Base-by-base conservation (phyloP, 768 basidiomycete genomes). In the Lactarius hatsudake region DNA sequence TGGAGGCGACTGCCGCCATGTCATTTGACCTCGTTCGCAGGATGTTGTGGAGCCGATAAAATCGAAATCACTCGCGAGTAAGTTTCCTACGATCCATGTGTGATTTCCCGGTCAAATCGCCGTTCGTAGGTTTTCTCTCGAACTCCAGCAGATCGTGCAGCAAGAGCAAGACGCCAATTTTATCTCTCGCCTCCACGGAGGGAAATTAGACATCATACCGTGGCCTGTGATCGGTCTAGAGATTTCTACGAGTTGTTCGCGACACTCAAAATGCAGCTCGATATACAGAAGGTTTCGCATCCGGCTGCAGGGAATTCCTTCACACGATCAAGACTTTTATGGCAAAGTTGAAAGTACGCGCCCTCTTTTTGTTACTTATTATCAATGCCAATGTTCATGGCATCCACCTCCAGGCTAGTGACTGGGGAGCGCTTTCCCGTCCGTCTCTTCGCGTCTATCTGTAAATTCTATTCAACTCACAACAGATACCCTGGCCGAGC, bases 401-500 rank as follows among this genome's bases (percentile, higher is more conserved):
- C 43, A n/a, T 20, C 34, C 15, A 57, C 10, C 36, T n/a, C 45
- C 63, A 87, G 86, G 80, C 84, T 1, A 87, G 86, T 57, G 87
- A 88, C 66, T 88, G 87, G 87, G 84, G 84, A n/a, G 79, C 86
- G 0, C 76, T 88, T 48, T 87, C 86, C 58, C 85, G 87, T 88
- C 71, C 61, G 85, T 75, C 7, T 3, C 28, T 63, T 66, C 3
- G 26, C n/a, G 4, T 23, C 5, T 45, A 23, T 65, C 40, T 17
- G 5, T 13, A 1, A 7, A 20, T 26, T n/a, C 2, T 45, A 1
- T 61, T 30, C 66, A 34, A 68, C 18, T 57, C 32, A 20, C 34
- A 38, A 62, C 66, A 84, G 83, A 84, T 77, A 83, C 79, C 1
- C 78, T 84, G 74, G 79, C 80, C 4, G 78, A 81, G 32, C 82